phyloP scores from a whole-genome alignment of 2,329 filamentous ascomycete genomes.

The Colletotrichum spaethianum region DNA sequence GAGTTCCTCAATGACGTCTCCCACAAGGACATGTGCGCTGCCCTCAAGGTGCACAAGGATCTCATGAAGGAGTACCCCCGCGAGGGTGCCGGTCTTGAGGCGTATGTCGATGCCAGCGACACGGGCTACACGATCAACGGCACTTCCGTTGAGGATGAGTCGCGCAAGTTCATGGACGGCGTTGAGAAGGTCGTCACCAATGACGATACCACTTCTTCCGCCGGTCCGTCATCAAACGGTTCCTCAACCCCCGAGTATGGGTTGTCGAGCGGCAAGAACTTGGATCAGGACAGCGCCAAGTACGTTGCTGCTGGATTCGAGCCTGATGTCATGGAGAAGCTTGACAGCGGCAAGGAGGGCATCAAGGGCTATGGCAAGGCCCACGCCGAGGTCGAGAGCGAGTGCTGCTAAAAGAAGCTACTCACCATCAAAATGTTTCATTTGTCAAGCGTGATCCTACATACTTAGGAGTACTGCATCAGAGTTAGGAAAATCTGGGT shows the following conservation, averaged over 20 bases:
- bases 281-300: not conserved
- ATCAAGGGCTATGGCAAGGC: not conserved
- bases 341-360: slow-evolving; percentile 1
- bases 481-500: not conserved
- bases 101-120: slow-evolving; percentile 78
- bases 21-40: slow-evolving; percentile 72
- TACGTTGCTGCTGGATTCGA: slow-evolving; percentile 12
- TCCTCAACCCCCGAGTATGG: slow-evolving; percentile 28
- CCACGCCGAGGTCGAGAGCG: slow-evolving; percentile 10
- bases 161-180: not conserved
- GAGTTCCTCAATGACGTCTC: slow-evolving; percentile 78
- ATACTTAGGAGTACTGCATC: not conserved
- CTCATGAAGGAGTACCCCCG: slow-evolving; percentile 74
- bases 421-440: not conserved
- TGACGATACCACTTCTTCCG: slow-evolving; percentile 19
- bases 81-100: slow-evolving; percentile 76
- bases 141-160: slow-evolving; percentile 21
- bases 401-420: not conserved
- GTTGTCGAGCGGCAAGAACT: slow-evolving; percentile 23
- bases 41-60: slow-evolving; percentile 74
- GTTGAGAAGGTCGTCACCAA: slow-evolving; percentile 6
- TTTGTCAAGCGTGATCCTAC: not conserved
- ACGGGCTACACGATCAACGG: slow-evolving; percentile 69
- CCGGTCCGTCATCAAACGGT: not conserved
- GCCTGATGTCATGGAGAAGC: not conserved